Base-by-base conservation (phyloP, 768 basidiomycete species). In the Boletus eberwhitei region DNA sequence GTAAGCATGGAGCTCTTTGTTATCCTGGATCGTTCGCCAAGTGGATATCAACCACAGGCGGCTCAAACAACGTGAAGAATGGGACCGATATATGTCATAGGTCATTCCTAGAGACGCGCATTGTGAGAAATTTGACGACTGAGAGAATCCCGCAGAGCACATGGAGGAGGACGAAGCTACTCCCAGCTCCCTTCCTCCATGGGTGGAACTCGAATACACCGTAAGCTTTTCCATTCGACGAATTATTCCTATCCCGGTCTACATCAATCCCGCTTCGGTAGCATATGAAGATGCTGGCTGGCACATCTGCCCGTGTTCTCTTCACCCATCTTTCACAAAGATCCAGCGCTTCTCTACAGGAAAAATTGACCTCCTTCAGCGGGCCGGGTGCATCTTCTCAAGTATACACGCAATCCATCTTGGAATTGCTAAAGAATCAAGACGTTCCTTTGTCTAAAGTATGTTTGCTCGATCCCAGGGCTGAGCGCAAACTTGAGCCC, bases 381-480 rank as follows among this genome's bases (percentile, higher is more conserved):
- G 53, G 54, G 6, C 40, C 54, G 0, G 52, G 64, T 5, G 68
- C 68, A 0, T 39, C 61, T 1, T 65, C 72, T 29, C 39, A 54
- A 29, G 60, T 73, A 71, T 59, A 62, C 64, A 24, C 59, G 55
- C 52, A 53, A 44, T 54, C 59, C 48, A 31, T 60, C 37, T 42
- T 59, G 42, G 55, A 57, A 19, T 19, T 66, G 24, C 62, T 64
- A 21, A 45, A 46, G 12, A 34, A 49, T 36, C 57, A 53, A 17
- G 37, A 69, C 61, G 50, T 79, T 54, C 50, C 76, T 0, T 66
- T 86, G 5, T 77, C 83, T 0, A 79, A 79, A 61, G 88, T 97
- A 11, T 99, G 97, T 65, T 74, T 99, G 16, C 80, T 99, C n/a
- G 97, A 99, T 68, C 97, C 97, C 1, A 90, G 86, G 65, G 94